phyloP scores from a whole-genome alignment of 108 stramenopile species.

The Skeletonema tropicum region DNA sequence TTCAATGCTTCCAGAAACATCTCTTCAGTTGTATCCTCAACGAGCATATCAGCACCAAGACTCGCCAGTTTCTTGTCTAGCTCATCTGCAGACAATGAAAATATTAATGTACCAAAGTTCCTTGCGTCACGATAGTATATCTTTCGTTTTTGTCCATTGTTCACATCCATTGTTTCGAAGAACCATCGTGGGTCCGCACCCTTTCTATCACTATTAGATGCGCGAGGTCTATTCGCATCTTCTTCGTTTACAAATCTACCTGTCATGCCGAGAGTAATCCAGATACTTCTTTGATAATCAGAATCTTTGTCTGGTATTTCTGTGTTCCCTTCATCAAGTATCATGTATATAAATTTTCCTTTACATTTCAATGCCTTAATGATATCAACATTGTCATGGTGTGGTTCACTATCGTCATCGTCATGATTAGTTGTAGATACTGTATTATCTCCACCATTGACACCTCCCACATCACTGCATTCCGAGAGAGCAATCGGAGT shows the following conservation, averaged over 20 bases:
- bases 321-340: conserved; percentile 59
- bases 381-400: conserved; percentile 43
- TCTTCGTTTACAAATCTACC: conserved; percentile 68
- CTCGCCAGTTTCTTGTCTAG: conserved; percentile 67
- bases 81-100: conserved; percentile 65
- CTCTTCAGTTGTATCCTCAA: conserved; percentile 54
- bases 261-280: conserved; percentile 89
- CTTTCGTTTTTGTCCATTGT: conserved; percentile 13
- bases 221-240: conserved; percentile 21
- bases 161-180: conserved; percentile 56
- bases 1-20: conserved; percentile 57
- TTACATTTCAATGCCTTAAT: conserved; percentile 75
- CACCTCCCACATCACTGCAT: neutral
- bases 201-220: conserved; percentile 35
- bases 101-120: conserved; percentile 83
- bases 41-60: conserved; percentile 78
- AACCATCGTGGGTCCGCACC: conserved; percentile 65
- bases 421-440: conserved; percentile 10
- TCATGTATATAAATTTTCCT: conserved; percentile 87
- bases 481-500: conserved; percentile 37
- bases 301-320: conserved; percentile 6
- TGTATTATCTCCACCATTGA: neutral
- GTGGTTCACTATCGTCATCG: neutral
- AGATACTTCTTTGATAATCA: conserved; percentile 79
- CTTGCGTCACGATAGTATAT: conserved; percentile 73